Evolutionary conservation across 2,329 filamentous ascomycete genomes (phyloP).

Genomic region (Fusarium sp.): DNA sequence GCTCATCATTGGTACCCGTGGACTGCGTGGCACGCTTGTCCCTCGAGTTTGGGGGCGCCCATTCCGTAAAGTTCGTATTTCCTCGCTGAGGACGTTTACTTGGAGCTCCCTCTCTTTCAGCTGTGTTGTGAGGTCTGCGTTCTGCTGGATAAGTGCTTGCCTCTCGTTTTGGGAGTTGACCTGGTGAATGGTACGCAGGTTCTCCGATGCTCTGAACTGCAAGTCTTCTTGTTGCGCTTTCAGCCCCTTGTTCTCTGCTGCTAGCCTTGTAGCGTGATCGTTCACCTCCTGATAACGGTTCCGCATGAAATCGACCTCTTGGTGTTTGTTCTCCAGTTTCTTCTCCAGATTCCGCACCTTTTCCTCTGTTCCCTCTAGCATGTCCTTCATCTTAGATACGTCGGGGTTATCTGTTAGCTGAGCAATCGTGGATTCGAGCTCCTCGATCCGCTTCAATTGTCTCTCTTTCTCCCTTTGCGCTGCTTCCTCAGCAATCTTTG

Average conservation of each 20-base stretch:
- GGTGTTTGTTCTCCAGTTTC: conserved; percentile 59
- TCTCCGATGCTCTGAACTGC: conserved; percentile 60
- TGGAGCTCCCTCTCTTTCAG: conserved; percentile 68
- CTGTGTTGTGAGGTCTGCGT: conserved; percentile 59
- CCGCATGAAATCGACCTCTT: conserved; percentile 71
- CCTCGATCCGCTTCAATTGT: conserved; percentile 54
- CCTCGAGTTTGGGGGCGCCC: conserved; percentile 70
- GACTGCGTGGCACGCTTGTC: conserved; percentile 71
- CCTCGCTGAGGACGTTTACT: conserved; percentile 64
- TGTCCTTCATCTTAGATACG: conserved; percentile 45
- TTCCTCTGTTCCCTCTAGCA: conserved; percentile 56
- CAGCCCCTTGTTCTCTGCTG: conserved; percentile 64
- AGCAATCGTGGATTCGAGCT: conserved; percentile 55
- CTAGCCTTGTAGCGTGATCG: conserved; percentile 61
- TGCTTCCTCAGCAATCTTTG: conserved; percentile 48
- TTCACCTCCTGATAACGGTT: conserved; percentile 73
- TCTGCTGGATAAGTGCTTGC: conserved; percentile 55
- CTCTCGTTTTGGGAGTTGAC: conserved; percentile 59
- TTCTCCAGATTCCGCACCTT: conserved; percentile 60
- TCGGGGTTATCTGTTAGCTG: conserved; percentile 49
- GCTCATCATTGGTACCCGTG: conserved; percentile 69
- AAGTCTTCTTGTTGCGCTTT: conserved; percentile 60
- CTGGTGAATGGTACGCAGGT: conserved; percentile 63
- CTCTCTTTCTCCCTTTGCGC: conserved; percentile 56
- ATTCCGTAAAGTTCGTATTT: conserved; percentile 64